These are phyloP conservation scores for Aegilops tauschii DNA, from an alignment of 176 grass and related monocot genomes.

Conservation along the genomic window DNA sequence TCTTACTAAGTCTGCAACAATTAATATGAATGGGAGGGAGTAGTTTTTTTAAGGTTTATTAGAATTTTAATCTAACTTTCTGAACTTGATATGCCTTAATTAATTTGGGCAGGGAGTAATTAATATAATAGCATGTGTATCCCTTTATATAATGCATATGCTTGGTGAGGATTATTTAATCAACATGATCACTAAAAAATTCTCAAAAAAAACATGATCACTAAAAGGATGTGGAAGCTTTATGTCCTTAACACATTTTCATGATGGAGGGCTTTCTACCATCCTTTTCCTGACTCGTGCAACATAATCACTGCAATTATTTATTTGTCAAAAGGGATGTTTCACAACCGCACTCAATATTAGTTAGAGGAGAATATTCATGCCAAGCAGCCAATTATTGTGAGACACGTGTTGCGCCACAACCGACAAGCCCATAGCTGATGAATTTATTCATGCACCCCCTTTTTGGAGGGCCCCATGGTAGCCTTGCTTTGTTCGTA, in stretches of 20 bases:
- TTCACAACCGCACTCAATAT: background rate
- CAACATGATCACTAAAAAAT: background rate
- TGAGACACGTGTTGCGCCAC: background rate
- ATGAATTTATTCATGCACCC: conserved; percentile 17
- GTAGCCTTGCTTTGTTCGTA: conserved; percentile 31
- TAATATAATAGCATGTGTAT: background rate
- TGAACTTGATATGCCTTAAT: too few relatives aligned
- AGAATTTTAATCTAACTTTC: too few relatives aligned
- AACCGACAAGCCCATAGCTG: background rate
- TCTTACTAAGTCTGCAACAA: too few relatives aligned
- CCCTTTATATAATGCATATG: background rate
- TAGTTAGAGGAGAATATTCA: background rate
- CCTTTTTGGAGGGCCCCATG: background rate
- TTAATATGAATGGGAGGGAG: too few relatives aligned
- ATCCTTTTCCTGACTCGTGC: background rate
- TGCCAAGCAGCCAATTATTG: conserved; percentile 12
- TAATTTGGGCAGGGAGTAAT: too few relatives aligned
- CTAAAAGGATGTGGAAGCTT: background rate
- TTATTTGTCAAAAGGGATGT: conserved; percentile 16
- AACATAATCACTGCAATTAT: conserved; percentile 34
- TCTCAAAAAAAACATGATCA: too few relatives aligned
- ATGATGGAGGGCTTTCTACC: background rate
- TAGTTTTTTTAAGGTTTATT: too few relatives aligned
- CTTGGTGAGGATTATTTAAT: background rate
- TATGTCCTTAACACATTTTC: background rate